Evolutionary conservation across 2,329 filamentous ascomycete genomes (phyloP), one percentile per base, ranked within the genome.

Genomic region (Westerdykella ornata): DNA sequence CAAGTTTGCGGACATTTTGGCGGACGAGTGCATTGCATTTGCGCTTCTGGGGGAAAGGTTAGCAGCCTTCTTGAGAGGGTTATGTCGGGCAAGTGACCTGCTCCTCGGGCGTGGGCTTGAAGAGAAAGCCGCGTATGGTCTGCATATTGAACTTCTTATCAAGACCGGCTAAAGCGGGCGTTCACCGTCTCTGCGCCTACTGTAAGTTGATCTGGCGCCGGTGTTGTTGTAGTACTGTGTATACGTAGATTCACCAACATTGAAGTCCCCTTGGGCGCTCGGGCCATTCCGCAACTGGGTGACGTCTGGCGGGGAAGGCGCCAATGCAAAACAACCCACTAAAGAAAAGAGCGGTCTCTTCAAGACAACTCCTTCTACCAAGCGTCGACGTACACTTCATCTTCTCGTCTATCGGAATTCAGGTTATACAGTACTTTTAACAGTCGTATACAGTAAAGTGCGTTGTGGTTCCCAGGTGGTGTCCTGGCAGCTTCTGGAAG

Each of bases 21-120:
- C 90, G 87, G 57, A 98, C 84, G 47, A 97, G 79, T 47, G 80
- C 74, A 68, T 96, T 95, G 70, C 90, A 97, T 82, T 96, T 97
- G 49, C 89, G 83, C 70, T 92, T 84, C 90, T 98, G 57, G 12
- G 19, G 13, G 12, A 6, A n/a, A 7, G 22, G 46, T 60, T 48
- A 57, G 48, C 34, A 5, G 18, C 14, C 26, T 16, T 32, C 13
- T 33, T 4, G 4, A 13, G 8, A 9, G n/a, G 8, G 9, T 14
- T n/a, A 17, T 7, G 14, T 5, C n/a, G 35, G 37, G 35, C 37
- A 43, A 41, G 74, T 52, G 73, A 95, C 90, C 77, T 98, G 90
- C 49, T 84, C 85, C 68, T 94, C 85, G 34, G 92, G 92, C 62
- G 94, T 89, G 29, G 92, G 90, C 69, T 88, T 90, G 68, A 82